Percentiles rank a stretch among this genome's conserved stretches.
Evolutionary conservation across 768 basidiomycete species (phyloP).

Genomic region (Pisolithus albus): DNA sequence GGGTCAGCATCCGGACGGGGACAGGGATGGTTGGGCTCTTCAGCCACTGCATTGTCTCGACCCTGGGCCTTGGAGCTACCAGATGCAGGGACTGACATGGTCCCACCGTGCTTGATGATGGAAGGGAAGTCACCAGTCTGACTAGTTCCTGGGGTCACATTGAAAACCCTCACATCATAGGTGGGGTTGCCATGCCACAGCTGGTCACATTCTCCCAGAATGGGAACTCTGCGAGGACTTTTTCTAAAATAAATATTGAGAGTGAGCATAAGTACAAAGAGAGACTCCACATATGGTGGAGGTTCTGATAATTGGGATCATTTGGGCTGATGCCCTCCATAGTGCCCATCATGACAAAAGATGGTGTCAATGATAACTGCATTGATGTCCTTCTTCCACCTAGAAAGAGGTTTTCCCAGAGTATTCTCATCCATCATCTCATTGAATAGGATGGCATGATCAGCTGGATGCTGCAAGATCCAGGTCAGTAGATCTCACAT

Average conservation of each 20-base stretch:
- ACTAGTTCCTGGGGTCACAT: not conserved
- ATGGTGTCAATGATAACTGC: not conserved
- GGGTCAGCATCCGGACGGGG: no score
- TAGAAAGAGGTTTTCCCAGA: no score
- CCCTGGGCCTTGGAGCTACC: not conserved
- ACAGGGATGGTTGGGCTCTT: no score
- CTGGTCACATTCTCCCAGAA: no score
- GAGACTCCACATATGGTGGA: no score
- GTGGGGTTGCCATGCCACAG: no score
- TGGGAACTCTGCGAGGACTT: no score
- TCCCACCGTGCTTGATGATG: not conserved
- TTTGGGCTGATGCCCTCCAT: not conserved
- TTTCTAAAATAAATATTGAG: no score
- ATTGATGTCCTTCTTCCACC: not conserved
- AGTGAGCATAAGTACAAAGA: no score
- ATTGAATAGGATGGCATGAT: not conserved
- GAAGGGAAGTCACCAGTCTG: not conserved
- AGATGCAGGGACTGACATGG: not conserved
- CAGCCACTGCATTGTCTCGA: no score
- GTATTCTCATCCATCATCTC: not conserved
- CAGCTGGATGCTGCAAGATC: not conserved
- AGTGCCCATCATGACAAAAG: not conserved
- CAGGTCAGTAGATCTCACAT: no score
- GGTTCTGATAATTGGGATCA: no score
- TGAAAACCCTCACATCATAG: not conserved